Conservation (phyloP, 768 basidiomycete species). For the Tulasnella calospora region DNA sequence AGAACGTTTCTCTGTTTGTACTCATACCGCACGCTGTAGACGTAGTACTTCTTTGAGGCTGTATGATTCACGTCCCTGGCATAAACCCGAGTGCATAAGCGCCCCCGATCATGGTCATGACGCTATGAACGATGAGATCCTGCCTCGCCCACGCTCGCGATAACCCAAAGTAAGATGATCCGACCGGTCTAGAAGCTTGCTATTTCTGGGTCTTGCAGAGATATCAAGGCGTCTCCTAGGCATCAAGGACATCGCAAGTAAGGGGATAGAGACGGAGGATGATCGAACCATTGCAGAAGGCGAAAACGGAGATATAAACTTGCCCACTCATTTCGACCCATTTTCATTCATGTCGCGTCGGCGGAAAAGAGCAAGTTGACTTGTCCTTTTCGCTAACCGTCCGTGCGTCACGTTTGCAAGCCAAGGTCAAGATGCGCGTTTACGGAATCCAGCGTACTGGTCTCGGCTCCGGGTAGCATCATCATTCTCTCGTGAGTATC, state of each 20-base stretch:
- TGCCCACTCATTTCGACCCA: not conserved
- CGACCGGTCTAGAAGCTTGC: too few relatives aligned
- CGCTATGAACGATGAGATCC: not conserved
- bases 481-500: not conserved
- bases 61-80: conserved; percentile 7
- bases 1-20: conserved; percentile 6
- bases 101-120: not conserved
- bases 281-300: too few relatives aligned
- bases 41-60: not conserved
- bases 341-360: not conserved
- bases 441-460: not conserved
- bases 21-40: conserved; percentile 7
- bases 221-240: not conserved
- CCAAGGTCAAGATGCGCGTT: not conserved
- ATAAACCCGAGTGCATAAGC: not conserved
- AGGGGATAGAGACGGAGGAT: too few relatives aligned
- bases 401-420: not conserved
- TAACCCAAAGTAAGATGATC: not conserved
- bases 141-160: not conserved
- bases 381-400: not conserved
- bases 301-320: too few relatives aligned
- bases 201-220: not conserved
- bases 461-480: not conserved
- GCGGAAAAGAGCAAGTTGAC: not conserved
- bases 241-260: not conserved